phyloP scores from a whole-genome alignment of 176 grass and related monocot genomes.

The Carex myosuroides region DNA sequence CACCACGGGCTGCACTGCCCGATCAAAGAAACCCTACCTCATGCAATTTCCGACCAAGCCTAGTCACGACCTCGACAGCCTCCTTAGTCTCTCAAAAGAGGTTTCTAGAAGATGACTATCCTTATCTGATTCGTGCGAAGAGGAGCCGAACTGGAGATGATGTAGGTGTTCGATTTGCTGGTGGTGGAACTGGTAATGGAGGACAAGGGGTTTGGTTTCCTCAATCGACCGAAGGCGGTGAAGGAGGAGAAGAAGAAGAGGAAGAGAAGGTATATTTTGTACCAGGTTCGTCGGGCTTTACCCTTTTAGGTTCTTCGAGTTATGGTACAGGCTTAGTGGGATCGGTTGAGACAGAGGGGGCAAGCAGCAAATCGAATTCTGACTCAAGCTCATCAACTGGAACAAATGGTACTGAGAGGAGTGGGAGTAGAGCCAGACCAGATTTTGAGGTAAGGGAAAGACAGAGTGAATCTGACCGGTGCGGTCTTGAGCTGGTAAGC shows the following conservation, averaged over 20 bases:
- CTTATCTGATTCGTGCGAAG: constrained; percentile 52
- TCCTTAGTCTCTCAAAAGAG: constrained; percentile 58
- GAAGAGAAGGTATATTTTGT: constrained; percentile 78
- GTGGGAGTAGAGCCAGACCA: neutral
- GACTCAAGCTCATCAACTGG: constrained; percentile 66
- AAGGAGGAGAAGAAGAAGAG: constrained; percentile 25
- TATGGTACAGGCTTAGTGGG: constrained; percentile 41
- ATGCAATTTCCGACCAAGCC: constrained; percentile 60
- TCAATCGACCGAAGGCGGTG: constrained; percentile 50
- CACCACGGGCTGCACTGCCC: constrained; percentile 30
- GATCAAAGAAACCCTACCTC: constrained; percentile 34
- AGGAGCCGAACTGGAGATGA: constrained; percentile 39
- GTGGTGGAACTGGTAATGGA: constrained; percentile 18
- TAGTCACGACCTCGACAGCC: constrained; percentile 37
- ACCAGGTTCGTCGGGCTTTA: constrained; percentile 63
- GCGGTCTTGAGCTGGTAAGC: constrained; percentile 36
- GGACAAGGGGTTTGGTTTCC: constrained; percentile 74
- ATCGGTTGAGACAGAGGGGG: constrained; percentile 43
- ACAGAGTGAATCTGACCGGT: constrained; percentile 17
- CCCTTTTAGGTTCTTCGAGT: constrained; percentile 27
- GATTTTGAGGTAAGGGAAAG: constrained; percentile 10
- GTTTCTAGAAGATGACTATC: constrained; percentile 49
- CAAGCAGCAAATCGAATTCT: constrained; percentile 68
- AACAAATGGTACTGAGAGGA: constrained; percentile 34
- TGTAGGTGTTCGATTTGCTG: constrained; percentile 13